Conservation (phyloP, 2,329 filamentous ascomycete genomes). For the Colletotrichum tropicale region DNA sequence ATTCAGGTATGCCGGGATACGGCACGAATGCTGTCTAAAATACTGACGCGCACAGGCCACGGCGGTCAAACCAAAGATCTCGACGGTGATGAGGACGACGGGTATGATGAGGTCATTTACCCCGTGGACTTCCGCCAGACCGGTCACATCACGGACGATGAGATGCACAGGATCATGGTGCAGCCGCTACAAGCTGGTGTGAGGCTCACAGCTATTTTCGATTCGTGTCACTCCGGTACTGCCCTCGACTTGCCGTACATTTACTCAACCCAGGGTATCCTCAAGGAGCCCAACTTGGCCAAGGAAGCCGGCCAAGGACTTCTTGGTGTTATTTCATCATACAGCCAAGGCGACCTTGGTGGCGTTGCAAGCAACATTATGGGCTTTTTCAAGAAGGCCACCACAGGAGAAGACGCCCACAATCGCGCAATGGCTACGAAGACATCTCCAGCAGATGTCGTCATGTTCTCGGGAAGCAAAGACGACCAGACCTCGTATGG, state of each 20-base stretch:
- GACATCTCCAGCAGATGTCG: slow-evolving; percentile 91
- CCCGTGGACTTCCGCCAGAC: slow-evolving; percentile 80
- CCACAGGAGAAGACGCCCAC: slow-evolving; percentile 80
- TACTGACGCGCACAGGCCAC: slow-evolving; percentile 56
- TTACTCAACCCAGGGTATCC: slow-evolving; percentile 71
- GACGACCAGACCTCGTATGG: slow-evolving; percentile 90
- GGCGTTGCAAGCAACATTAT: slow-evolving; percentile 82
- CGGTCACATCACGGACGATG: slow-evolving; percentile 84
- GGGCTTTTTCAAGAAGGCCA: slow-evolving; percentile 88
- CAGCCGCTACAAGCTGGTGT: slow-evolving; percentile 60
- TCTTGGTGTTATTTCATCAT: slow-evolving; percentile 63
- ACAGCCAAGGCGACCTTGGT: slow-evolving; percentile 75
- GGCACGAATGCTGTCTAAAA: neutral
- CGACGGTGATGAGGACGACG: slow-evolving; percentile 81
- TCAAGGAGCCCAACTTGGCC: slow-evolving; percentile 72
- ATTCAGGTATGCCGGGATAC: slow-evolving; percentile 71
- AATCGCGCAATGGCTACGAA: slow-evolving; percentile 84
- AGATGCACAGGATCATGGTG: slow-evolving; percentile 79
- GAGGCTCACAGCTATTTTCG: slow-evolving; percentile 66
- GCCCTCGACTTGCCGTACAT: slow-evolving; percentile 71
- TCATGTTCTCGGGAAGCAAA: slow-evolving; percentile 98
- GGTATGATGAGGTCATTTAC: slow-evolving; percentile 84
- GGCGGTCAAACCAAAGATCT: slow-evolving; percentile 82
- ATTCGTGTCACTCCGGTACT: slow-evolving; percentile 71
- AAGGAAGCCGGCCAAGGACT: slow-evolving; percentile 71